Evolutionary conservation across 2,329 filamentous ascomycete genomes (phyloP), one percentile per base, ranked within the genome.

Genomic region (Fusarium abutilonis): DNA sequence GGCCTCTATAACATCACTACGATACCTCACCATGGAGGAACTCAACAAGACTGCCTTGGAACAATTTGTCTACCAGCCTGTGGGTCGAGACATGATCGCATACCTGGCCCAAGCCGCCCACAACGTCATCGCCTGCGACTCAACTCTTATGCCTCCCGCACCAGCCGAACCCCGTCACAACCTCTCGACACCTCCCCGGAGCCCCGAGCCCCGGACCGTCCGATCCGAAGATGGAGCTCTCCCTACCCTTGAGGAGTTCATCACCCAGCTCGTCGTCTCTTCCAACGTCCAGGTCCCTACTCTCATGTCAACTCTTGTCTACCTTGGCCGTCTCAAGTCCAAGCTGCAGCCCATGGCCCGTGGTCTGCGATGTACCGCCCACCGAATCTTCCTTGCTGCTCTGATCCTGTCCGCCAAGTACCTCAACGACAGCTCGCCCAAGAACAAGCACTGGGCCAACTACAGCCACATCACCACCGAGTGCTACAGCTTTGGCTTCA

Each of bases 381-480:
- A 99, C 82, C 90, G 95, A 71, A 98, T 99, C 83, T 98, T 99
- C 80, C 86, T 99, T 44, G 94, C 92, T 38, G 83, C 91, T 14
- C 87, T 94, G 67, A 95, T 95, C 73, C 83, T 89, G 41, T 88
- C 95, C 2, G 94, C 95, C 70, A 99, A 99, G 88, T 97, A 97
- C 77, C 86, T 98, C 69, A 98, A 99, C 77, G 95, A 98, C 83
- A 97, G 93, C 60, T 97, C 93, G 11, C 95, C 95, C 63, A 98
- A 98, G 88, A 99, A 99, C 86, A 98, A 98, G 88, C 95, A 99
- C 84, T 99, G 95, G 95, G 93, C 95, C 66, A 89, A 88, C 72
- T 99, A 98, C 83, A 96, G 90, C 58, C 81, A 89, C 71, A 89
- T 97, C 69, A 89, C 83, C 75, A 87, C 88, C 10, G 79, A 82